These are phyloP conservation scores for Fusarium ramigenum DNA, from an alignment of 2,329 filamentous ascomycete species.

Conservation along the genomic window DNA sequence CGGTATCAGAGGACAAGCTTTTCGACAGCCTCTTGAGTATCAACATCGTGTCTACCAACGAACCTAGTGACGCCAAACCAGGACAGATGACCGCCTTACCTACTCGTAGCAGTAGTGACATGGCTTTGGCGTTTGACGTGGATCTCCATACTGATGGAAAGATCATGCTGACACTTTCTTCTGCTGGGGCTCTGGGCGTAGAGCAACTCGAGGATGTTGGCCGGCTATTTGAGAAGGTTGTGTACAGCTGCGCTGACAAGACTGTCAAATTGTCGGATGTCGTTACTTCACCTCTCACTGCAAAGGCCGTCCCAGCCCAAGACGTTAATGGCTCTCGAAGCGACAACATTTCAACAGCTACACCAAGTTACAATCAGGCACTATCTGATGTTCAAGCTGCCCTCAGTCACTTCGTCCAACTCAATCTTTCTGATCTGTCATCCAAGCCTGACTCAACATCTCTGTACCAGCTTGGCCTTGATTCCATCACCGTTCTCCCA, in stretches of 20 bases:
- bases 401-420: neutral
- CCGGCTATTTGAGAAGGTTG: neutral
- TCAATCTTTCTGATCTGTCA: neutral
- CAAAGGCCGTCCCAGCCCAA: accelerated
- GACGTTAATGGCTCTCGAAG: accelerated
- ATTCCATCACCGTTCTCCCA: slow-evolving; percentile 15
- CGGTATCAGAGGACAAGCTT: slow-evolving; percentile 5
- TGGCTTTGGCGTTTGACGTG: slow-evolving; percentile 15
- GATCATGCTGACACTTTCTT: slow-evolving; percentile 1
- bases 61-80: accelerated
- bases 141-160: slow-evolving; percentile 13
- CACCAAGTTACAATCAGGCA: neutral
- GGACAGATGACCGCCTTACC: slow-evolving; percentile 4
- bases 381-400: neutral
- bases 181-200: neutral
- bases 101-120: slow-evolving; percentile 9
- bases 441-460: slow-evolving; percentile 5
- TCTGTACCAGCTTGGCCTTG: slow-evolving; percentile 9
- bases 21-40: slow-evolving; percentile 24
- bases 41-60: neutral
- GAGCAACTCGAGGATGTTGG: neutral
- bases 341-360: accelerated
- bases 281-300: neutral
- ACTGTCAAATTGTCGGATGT: neutral
- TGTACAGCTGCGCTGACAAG: neutral